Evolutionary conservation across 257 asterid genomes (phyloP), one percentile per base, ranked within the genome.

Genomic region (Pogostemon cablin): DNA sequence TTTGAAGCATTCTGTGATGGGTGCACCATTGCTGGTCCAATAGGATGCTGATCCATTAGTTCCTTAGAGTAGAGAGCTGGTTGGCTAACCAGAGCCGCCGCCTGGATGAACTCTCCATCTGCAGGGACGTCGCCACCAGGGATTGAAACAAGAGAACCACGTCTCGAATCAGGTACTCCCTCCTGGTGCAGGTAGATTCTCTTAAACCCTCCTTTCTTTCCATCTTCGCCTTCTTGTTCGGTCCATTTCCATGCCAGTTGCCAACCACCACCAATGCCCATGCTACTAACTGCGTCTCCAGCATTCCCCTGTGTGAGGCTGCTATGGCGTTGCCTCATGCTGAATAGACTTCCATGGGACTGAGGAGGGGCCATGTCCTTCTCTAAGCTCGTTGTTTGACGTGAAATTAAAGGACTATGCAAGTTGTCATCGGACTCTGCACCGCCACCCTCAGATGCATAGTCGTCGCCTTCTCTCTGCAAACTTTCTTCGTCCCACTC

Each of bases 251-350:
- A 90, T 3, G 96, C 96, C 60, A 90, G 53, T 53, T 90, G 95
- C 96, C 90, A 90, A 71, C 96, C 95, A 38, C 96, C 96, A 3
- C 95, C 96, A 10, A 87, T 87, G 5, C 95, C 95, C 87, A 64
- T 79, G 77, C 90, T 77, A 40, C 85, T 76, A 17, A 15, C 52
- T 0, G 80, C 80, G 15, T 84, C 91, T 53, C 85, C 90, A 0
- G 70, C 25, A 1, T 12, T 82, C 80, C 81, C 87, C 12, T 82
- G 81, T 75, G 77, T 47, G 43, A 89, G 34, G 20, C 58, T 88
- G 47, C 86, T 86, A 75, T 90, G 78, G 49, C 80, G 80, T 17
- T 80, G 80, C 50, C 92, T 81, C 86, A 86, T 75, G 62, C 74
- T 78, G 54, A 82, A 53, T 5, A 71, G 40, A 67, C 85, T 78